Evolutionary conservation across 345 rosid genomes (phyloP), one percentile per base, ranked within the genome.

Genomic region (Noccaea bulbosa): DNA sequence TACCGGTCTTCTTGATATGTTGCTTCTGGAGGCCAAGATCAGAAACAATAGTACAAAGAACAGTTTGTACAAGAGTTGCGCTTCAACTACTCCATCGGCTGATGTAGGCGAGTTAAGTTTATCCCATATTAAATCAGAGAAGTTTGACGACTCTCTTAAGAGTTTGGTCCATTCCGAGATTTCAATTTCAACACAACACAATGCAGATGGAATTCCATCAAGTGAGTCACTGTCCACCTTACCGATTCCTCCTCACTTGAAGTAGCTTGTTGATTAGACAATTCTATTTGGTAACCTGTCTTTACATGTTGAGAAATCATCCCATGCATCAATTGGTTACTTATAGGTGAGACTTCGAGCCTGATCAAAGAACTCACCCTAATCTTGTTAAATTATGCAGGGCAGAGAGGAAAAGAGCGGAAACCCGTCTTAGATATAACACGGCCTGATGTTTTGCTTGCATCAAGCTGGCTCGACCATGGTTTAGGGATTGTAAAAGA

Each of bases 1-100:
- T 54, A 93, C 93, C 48, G 98, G 97, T 62, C 87, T 93, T 58
- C 86, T 93, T 62, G 97, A 93, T 86, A 88, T 95, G 81, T 81
- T 93, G 72, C 85, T 91, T 75, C 81, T 83, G 4, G 92, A 87
- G 80, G 87, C 98, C 46, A 91, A 85, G 78, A 80, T 81, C 69
- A 68, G 83, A 67, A 81, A 79, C 82, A 77, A 73, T 83, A 70
- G 79, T 74, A 78, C 84, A 57, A 89, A 87, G 83, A 84, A 89
- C 74, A 79, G 75, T 65, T 83, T 83, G 77, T 83, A 86, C 54
- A 86, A 83, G 82, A 74, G 83, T 73, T 83, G 87, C 54, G 81
- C 78, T 77, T 88, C 97, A 60, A 81, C 94, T 38, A 84, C 81
- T 64, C 43, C 67, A 61, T 16, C 67, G 50, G 37, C 60, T 70